These are phyloP conservation scores for Astrocystis sublimbata DNA, from an alignment of 495 filamentous ascomycete genomes.

Conservation along the genomic window DNA sequence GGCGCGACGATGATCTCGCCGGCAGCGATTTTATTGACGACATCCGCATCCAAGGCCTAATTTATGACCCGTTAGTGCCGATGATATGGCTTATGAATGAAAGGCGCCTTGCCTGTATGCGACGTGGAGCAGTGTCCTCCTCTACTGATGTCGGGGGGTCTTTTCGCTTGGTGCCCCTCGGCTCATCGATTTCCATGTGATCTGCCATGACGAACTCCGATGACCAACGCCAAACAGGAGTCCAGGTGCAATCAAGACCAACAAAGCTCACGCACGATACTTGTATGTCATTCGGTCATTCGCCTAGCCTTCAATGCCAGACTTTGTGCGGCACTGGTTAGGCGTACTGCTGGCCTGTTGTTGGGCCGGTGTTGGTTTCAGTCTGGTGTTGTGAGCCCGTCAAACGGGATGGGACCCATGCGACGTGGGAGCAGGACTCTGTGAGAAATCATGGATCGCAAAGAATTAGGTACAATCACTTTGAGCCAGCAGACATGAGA, in stretches of 20 bases:
- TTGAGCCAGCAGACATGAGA: too few relatives aligned
- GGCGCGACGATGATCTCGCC: slow-evolving; percentile 98
- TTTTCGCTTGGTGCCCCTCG: slow-evolving; percentile 65
- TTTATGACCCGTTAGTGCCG: slow-evolving; percentile 17
- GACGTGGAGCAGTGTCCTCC: slow-evolving; percentile 59
- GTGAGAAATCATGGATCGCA: background rate
- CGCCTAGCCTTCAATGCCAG: background rate
- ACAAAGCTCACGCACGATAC: background rate
- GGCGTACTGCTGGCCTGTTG: background rate
- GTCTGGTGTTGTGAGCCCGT: background rate
- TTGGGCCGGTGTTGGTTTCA: background rate
- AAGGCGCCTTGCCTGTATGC: slow-evolving; percentile 59
- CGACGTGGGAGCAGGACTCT: background rate
- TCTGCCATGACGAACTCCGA: slow-evolving; percentile 42
- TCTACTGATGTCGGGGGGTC: slow-evolving; percentile 42
- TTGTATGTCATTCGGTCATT: background rate
- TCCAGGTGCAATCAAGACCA: background rate
- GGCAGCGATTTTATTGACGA: slow-evolving; percentile 99
- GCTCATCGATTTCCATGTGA: slow-evolving; percentile 48
- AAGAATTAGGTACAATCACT: background rate
- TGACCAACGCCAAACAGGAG: background rate
- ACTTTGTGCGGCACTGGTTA: background rate
- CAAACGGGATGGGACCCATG: background rate
- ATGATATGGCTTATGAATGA: background rate
- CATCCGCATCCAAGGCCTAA: slow-evolving; percentile 88